Base-by-base conservation (phyloP, 768 basidiomycete species). In the Tylopilus felleus region DNA sequence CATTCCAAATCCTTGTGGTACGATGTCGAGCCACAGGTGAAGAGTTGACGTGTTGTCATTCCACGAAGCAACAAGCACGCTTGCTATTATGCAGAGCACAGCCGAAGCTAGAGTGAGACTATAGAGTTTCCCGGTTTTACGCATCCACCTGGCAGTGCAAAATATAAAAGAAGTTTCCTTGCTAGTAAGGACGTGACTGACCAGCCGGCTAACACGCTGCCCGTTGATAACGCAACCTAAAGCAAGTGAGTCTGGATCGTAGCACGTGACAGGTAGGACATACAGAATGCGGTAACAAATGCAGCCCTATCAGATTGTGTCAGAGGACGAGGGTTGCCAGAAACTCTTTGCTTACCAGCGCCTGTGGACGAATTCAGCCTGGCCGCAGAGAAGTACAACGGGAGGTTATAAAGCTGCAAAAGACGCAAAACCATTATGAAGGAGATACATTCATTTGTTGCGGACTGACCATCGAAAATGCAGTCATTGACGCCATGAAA, bases 231-330 rank as follows among this genome's bases (percentile, higher is more conserved):
- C 46, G 89, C 85, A 57, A 90, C 72, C 88, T 93, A 65, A 46
- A 47, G 51, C 51, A 61, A 52, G 50, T 59, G 27, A 61, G 58
- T 43, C 50, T 39, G 58, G 47, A 25, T 51, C 25, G 58, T 45
- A 31, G 31, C n/a, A n/a, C 38, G 23, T 46, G 33, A 41, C 45
- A 40, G 31, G 61, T 5, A 29, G 46, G 33, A 47, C 84, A 70
- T 73, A 93, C 88, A 33, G 91, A 92, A 73, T 96, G 94, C 22
- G 95, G 93, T 35, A 98, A 73, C 21, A 99, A 73, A 73, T 95
- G 95, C 27, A 89, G 75, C 27, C 90, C 90, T 90, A 61, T 39
- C n/a, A 25, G 25, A 52, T 49, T 4, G 45, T 25, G 22, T 71
- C 22, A 70, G 46, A 23, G 13, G 17, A 25, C n/a, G 17, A 36